phyloP scores from a whole-genome alignment of 129 eudicot species.

The Tagetes patula region DNA sequence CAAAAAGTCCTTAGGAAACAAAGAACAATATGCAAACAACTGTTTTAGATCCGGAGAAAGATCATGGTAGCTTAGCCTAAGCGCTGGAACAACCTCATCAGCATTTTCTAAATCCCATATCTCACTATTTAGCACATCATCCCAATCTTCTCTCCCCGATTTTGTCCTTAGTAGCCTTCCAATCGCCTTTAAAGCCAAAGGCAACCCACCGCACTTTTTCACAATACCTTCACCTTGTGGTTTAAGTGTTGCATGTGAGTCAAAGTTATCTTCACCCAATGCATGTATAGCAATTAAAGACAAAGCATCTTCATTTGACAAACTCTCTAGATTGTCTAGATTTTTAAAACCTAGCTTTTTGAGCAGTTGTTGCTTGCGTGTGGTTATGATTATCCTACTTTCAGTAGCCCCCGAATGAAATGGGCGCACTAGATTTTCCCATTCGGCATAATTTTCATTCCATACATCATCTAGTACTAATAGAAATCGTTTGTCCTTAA shows the following conservation, averaged over 20 bases:
- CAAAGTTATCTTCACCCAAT: neutral
- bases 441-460: conserved; percentile 1
- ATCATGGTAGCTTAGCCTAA: no score
- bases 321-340: conserved; percentile 8
- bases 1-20: no score
- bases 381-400: neutral
- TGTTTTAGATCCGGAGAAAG: no score
- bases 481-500: neutral
- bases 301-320: neutral
- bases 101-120: no score
- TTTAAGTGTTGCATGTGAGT: neutral
- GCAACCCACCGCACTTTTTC: conserved; percentile 14
- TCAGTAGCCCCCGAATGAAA: neutral
- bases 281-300: neutral
- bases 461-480: neutral
- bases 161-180: neutral
- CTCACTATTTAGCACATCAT: neutral
- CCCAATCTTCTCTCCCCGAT: neutral
- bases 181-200: neutral
- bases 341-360: neutral
- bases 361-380: neutral
- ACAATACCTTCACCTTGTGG: neutral
- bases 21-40: no score
- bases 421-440: conserved; percentile 34
- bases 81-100: no score